These are phyloP conservation scores for Trifolium dubium DNA, from an alignment of 306 rosid species.

Conservation along the genomic window DNA sequence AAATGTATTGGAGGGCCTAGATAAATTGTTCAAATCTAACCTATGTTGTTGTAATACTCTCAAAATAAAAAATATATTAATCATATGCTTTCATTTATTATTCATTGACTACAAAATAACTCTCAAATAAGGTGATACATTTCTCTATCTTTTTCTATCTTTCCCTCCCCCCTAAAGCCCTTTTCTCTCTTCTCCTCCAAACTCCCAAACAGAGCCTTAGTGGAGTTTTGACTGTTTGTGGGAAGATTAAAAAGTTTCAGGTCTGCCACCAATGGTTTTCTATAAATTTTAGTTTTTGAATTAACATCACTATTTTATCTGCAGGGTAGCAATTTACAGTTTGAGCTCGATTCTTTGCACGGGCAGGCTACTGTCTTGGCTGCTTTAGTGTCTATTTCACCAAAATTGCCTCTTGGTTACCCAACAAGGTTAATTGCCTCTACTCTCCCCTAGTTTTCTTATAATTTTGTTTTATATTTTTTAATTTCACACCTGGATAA, in stretches of 20 bases:
- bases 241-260: constrained; percentile 16
- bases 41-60: too few species aligned
- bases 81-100: too few species aligned
- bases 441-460: neutral
- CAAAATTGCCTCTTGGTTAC: constrained; percentile 92
- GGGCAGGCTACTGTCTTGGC: constrained; percentile 96
- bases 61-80: too few species aligned
- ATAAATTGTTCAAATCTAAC: too few species aligned
- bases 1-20: too few species aligned
- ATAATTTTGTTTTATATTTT: constrained; percentile 9
- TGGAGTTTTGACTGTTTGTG: constrained; percentile 11
- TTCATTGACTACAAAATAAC: too few species aligned
- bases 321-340: constrained; percentile 83
- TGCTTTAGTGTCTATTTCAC: constrained; percentile 88
- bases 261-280: constrained; percentile 1
- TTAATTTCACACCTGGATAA: constrained; percentile 10
- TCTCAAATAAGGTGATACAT: too few species aligned
- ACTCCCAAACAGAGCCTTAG: neutral
- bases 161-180: too few species aligned
- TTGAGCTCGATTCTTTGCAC: constrained; percentile 84
- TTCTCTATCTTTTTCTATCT: too few species aligned
- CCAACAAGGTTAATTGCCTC: constrained; percentile 73
- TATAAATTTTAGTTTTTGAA: constrained; percentile 30
- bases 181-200: too few species aligned
- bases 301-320: constrained; percentile 36